Base-by-base conservation (phyloP, 2,329 filamentous ascomycete genomes). In the Elsinoe arachidis region DNA sequence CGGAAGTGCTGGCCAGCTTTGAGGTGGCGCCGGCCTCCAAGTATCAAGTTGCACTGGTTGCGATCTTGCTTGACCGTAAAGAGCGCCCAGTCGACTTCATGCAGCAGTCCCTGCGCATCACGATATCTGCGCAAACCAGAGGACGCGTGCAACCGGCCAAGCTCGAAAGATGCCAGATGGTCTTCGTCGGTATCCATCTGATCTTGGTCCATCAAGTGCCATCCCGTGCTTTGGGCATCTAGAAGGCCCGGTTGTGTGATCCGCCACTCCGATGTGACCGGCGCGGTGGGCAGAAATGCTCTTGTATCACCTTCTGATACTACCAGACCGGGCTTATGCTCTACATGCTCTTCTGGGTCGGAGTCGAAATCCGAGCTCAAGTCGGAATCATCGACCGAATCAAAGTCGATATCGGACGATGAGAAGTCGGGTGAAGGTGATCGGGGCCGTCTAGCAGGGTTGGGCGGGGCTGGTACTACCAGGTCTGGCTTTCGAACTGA, bases 21-120 rank as follows among this genome's bases (percentile, higher is more conserved):
- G 2, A 41, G 4, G 17, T 49, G 19, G 34, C 26, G 11, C 33
- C 65, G 68, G 39, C 73, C 77, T 23, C 74, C 78, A 60, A 82
- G 82, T 19, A 96, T 85, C 10, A 81, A 72, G 64, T 96, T 96
- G 0, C 80, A 76, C 2, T 92, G 88, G 12, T 85, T 74, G 1
- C 92, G 83, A 10, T 85, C 80, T 3, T 85, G 77, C 10, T 86
- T 76, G 61, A 97, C 88, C 63, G 47, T 43, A 64, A 97, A 90
- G 2, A 97, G 76, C 0, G 91, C 90, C 92, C 92, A 97, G 70
- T 97, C 92, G 44, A 97, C 90, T 70, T 97, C 92, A 68, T 96
- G 92, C 5, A 21, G 95, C 75, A 54, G 77, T 79, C 68, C 87
- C 12, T 52, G 44, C n/a, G 58, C 21, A n/a, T 56, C 43, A 5